Base-by-base conservation (phyloP, 2,329 filamentous ascomycete species). In the Pseudocercospora fijiensis region DNA sequence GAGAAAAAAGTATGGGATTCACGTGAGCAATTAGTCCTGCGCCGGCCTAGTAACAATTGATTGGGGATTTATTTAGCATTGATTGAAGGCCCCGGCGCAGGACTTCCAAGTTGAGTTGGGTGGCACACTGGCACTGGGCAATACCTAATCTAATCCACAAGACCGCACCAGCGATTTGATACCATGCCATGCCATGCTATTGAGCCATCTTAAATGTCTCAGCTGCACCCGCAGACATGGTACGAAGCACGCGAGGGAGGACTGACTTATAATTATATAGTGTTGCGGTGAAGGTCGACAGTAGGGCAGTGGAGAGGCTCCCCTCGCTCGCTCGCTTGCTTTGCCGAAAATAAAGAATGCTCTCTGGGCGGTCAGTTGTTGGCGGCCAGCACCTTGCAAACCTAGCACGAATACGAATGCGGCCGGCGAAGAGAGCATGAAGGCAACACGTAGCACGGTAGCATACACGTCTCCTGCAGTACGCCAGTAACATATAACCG, bases 371-470 rank as follows among this genome's bases (percentile, higher is more conserved):
- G 53, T 56, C 53, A 18, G 22, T 16, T 56, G 53, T 56, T 33
- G 53, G 53, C 53, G 53, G 53, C 53, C 53, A 41, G 53, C 18
- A 56, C n/a, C 53, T 56, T 24, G 53, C n/a, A 56, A 18, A 18
- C 51, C 26, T 18, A 28, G 51, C 16, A 53, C 26, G 22, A 18
- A 53, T 27, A 53, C 26, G 22, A 18, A 53, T 27, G 37, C 37
- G 37, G 37, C 16, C 37, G 37, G n/a, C 16, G 37, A 41, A 8
- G 37, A 8, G 37, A 41, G 37, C 37, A 18, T n/a, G 37, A 41
- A 41, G 37, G 37, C 37, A 41, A 41, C 37, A 41, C 37, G 37
- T 41, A 41, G 16, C 37, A 18, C n/a, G n/a, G n/a, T 41, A 41
- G 37, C 28, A 9, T 30, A 9, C 11, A 41, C 37, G 13, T 37